Conservation (phyloP, 1,284 basidiomycete species). For the Singerocomus inundabilis region DNA sequence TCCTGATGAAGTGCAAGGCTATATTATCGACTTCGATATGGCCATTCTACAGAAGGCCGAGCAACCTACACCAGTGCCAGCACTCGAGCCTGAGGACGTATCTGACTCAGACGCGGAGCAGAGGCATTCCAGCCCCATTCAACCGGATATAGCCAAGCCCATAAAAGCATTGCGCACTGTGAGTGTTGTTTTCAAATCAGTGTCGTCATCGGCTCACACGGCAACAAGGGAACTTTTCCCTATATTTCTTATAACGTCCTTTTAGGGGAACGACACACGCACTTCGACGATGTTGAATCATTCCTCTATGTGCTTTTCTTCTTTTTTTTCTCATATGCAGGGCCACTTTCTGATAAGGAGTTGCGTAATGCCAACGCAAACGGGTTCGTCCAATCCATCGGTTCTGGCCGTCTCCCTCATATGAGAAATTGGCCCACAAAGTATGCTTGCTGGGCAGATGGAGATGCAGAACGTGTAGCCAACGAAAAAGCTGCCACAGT, state of each 20-base stretch:
- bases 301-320: slow-evolving; percentile 16
- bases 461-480: no score
- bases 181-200: not conserved
- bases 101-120: no score
- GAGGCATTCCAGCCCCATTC: no score
- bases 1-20: slow-evolving; percentile 15
- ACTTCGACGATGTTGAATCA: slow-evolving; percentile 16
- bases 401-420: not conserved
- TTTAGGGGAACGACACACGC: not conserved
- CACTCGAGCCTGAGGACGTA: no score
- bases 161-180: not conserved
- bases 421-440: slow-evolving; percentile 2
- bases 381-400: slow-evolving; percentile 1
- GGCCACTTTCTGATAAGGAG: not conserved
- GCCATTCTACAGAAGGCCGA: slow-evolving; percentile 4
- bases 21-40: slow-evolving; percentile 18
- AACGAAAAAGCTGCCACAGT: no score
- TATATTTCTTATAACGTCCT: slow-evolving; percentile 6
- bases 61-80: no score
- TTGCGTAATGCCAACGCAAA: not conserved
- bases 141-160: not conserved
- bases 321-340: slow-evolving; percentile 11
- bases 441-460: slow-evolving; percentile 12
- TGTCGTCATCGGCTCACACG: no score
- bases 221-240: slow-evolving; percentile 8